Evolutionary conservation across 2,329 filamentous ascomycete genomes (phyloP).

Genomic region (Verticillium nonalfalfae): DNA sequence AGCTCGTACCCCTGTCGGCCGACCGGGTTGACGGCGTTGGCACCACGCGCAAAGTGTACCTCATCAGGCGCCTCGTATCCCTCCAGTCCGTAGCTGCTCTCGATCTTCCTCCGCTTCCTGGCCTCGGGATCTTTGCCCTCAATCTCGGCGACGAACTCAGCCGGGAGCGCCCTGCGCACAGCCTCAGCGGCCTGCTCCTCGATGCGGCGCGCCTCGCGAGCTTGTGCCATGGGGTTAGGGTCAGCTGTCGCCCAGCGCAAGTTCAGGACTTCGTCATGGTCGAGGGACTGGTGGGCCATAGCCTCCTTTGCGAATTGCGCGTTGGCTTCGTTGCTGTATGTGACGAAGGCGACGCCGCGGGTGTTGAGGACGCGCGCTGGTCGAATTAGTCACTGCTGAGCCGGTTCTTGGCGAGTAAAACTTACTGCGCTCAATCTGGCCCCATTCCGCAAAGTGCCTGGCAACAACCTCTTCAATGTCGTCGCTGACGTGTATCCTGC

Average conservation of each 20-base stretch:
- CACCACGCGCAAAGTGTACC: slow-evolving; percentile 82
- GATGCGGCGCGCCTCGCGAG: slow-evolving; percentile 78
- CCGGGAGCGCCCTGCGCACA: slow-evolving; percentile 78
- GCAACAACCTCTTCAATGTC: slow-evolving; percentile 96
- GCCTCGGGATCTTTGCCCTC: slow-evolving; percentile 86
- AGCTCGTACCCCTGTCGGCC: slow-evolving; percentile 55
- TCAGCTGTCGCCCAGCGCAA: slow-evolving; percentile 96
- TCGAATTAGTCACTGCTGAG: neutral
- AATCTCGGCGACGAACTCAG: slow-evolving; percentile 86
- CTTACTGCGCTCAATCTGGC: slow-evolving; percentile 72
- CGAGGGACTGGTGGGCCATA: slow-evolving; percentile 90
- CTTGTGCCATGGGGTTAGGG: slow-evolving; percentile 91
- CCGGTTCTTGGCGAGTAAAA: neutral
- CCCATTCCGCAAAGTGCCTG: slow-evolving; percentile 95
- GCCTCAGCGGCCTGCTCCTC: slow-evolving; percentile 97
- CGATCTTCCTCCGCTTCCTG: slow-evolving; percentile 80
- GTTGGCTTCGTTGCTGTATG: slow-evolving; percentile 85
- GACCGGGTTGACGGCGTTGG: slow-evolving; percentile 56
- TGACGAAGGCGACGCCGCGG: slow-evolving; percentile 89
- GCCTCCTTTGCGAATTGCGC: slow-evolving; percentile 83
- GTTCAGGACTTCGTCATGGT: slow-evolving; percentile 89
- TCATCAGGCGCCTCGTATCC: slow-evolving; percentile 94
- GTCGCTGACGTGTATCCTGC: slow-evolving; percentile 89
- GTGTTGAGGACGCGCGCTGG: slow-evolving; percentile 74
- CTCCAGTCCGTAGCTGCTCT: slow-evolving; percentile 80